These are phyloP conservation scores for Solanum bulbocastanum DNA, from an alignment of 257 asterid species.

Conservation along the genomic window DNA sequence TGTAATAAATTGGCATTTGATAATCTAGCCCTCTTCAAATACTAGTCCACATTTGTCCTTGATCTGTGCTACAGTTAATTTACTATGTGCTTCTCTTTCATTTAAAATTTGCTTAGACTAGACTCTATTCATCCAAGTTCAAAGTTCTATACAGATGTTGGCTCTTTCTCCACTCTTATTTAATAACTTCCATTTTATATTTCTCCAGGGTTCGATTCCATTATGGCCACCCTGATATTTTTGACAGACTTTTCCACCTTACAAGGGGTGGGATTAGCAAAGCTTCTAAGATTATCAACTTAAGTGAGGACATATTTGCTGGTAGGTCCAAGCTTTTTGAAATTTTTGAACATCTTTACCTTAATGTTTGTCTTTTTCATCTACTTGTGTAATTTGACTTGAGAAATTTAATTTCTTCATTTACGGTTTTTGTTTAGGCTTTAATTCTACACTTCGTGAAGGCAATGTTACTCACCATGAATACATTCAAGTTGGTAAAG, in stretches of 20 bases:
- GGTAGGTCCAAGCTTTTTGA: conserved; percentile 29
- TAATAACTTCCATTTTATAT: neutral
- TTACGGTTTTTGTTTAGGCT: conserved; percentile 37
- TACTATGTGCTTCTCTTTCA: neutral
- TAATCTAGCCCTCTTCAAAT: neutral
- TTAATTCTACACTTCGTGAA: conserved; percentile 94
- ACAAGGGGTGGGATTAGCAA: conserved; percentile 98
- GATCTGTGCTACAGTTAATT: neutral
- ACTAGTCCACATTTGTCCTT: neutral
- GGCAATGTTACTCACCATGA: conserved; percentile 99
- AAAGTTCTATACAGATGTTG: neutral
- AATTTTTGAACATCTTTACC: neutral
- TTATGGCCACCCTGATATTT: conserved; percentile 98
- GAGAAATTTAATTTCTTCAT: neutral
- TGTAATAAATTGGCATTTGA: neutral
- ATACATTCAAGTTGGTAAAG: conserved; percentile 98
- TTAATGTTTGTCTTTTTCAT: neutral
- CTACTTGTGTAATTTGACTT: neutral
- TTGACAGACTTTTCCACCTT: conserved; percentile 92
- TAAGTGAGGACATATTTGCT: conserved; percentile 96
- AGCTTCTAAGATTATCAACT: conserved; percentile 86
- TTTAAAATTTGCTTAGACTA: neutral
- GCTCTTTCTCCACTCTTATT: neutral
- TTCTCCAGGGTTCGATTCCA: conserved; percentile 88
- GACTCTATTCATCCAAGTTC: neutral